These are phyloP conservation scores for Aspergillus incahuasiensis DNA, from an alignment of 495 filamentous ascomycete genomes.

Conservation along the genomic window DNA sequence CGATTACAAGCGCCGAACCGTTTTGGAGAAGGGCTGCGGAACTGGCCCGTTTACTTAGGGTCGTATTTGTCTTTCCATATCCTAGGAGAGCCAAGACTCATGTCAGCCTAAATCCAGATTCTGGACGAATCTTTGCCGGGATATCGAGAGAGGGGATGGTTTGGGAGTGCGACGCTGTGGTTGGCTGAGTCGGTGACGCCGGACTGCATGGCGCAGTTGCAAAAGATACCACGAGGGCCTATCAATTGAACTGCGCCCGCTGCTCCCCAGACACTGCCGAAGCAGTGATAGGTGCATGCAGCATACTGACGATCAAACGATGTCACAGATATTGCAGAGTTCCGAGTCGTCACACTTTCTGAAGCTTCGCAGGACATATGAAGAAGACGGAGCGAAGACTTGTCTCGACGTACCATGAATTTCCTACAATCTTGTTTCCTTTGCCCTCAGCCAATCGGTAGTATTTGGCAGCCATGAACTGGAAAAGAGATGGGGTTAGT, in stretches of 20 bases:
- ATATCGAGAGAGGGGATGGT: background rate
- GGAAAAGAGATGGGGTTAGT: conserved; percentile 18
- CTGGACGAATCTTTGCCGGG: background rate
- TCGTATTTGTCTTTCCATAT: conserved; percentile 98
- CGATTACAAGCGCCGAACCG: background rate
- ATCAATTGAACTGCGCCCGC: conserved; percentile 17
- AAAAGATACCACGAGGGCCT: conserved; percentile 21
- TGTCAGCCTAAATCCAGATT: conserved; percentile 18
- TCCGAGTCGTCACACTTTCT: conserved; percentile 5
- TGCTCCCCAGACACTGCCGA: conserved; percentile 13
- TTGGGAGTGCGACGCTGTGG: conserved; percentile 12
- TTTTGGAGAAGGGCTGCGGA: conserved; percentile 4
- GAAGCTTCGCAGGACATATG: conserved; percentile 7
- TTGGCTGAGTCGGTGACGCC: conserved; percentile 17
- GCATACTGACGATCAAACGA: conserved; percentile 8
- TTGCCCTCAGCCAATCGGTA: conserved; percentile 87
- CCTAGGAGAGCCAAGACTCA: conserved; percentile 46
- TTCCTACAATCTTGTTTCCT: conserved; percentile 86
- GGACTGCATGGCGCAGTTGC: conserved; percentile 22
- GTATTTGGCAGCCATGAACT: conserved; percentile 88
- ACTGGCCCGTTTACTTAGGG: conserved; percentile 45
- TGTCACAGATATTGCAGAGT: conserved; percentile 11
- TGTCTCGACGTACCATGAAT: conserved; percentile 75
- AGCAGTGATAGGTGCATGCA: conserved; percentile 16
- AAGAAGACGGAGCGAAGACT: background rate